Base-by-base conservation (phyloP, 2,329 filamentous ascomycete species). In the Cladosporium sp. region DNA sequence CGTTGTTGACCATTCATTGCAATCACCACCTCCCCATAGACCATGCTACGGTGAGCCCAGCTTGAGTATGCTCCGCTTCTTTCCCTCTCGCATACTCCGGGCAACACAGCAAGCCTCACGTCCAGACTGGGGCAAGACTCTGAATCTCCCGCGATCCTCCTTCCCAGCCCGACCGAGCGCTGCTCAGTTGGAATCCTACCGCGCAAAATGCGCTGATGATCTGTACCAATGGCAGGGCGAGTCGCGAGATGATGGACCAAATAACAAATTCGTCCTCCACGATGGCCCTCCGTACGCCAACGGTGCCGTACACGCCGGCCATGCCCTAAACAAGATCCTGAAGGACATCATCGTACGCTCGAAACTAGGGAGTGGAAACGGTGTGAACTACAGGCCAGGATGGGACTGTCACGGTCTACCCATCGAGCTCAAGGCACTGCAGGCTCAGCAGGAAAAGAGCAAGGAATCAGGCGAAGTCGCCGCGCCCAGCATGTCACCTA, bases 331-430 rank as follows among this genome's bases (percentile, higher is more conserved):
- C 79, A 99, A 99, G 80, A 90, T 98, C 71, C 83, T 97, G 66
- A 99, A 99, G 82, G 95, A 99, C 79, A 91, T 98, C 73, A 91
- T 96, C 67, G 84, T 93, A 71, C 87, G 95, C 48, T 88, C 90
- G 67, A 88, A 97, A 79, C 81, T 98, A 67, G 88, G 91, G 67
- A 85, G 89, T 74, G 95, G 92, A 21, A 89, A 86, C 70, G 84
- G 87, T 68, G 89, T 98, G 36, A 84, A 88, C 46, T 99, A 96
- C 74, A 84, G 93, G 18, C 95, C 95, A 2, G 94, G 95, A 54
- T 99, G 95, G 95, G 96, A 99, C 76, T 99, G 95, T 70, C 95
- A 99, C 81, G 95, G 95, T 0, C 84, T 99, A 58, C 95, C 95
- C 0, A 99, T 99, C 74, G 95, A 99, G 83, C 85, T 98, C 72